phyloP scores from a whole-genome alignment of 2,329 filamentous ascomycete species.

The Corynespora cassiicola region DNA sequence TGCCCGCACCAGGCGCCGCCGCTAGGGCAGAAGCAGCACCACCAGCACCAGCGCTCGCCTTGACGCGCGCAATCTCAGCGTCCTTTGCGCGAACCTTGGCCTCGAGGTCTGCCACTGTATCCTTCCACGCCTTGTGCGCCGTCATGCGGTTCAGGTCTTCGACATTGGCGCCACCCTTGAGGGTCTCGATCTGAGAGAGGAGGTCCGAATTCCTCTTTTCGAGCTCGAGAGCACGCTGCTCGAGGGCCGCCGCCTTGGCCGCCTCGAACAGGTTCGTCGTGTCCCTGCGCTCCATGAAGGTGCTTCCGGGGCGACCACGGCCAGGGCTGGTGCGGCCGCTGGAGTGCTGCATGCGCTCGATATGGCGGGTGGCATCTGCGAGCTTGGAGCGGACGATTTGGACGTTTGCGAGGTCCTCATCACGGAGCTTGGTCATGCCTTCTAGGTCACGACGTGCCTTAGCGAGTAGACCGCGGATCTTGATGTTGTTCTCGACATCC shows the following conservation, averaged over 20 bases:
- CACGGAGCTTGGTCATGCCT: conserved; percentile 47
- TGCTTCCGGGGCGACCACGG: conserved; percentile 34
- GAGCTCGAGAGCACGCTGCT: conserved; percentile 51
- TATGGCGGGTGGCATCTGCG: conserved; percentile 47
- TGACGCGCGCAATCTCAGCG: conserved; percentile 30
- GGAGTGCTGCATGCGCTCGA: conserved; percentile 29
- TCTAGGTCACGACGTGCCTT: conserved; percentile 48
- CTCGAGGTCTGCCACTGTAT: conserved; percentile 36
- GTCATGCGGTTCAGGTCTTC: conserved; percentile 42
- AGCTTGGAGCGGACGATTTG: conserved; percentile 47
- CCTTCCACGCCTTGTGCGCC: conserved; percentile 45
- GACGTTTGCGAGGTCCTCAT: conserved; percentile 51
- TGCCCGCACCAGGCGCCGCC: conserved; percentile 7
- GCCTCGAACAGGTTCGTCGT: conserved; percentile 50
- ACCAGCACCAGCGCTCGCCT: conserved; percentile 3
- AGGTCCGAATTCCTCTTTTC: conserved; percentile 49
- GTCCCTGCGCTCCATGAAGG: conserved; percentile 40
- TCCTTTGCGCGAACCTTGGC: conserved; percentile 38
- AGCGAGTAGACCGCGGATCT: conserved; percentile 48
- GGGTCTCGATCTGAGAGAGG: conserved; percentile 32
- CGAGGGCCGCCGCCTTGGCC: conserved; percentile 50
- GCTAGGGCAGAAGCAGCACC: conserved; percentile 12
- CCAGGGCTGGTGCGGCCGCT: conserved; percentile 28
- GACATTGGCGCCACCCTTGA: conserved; percentile 34
- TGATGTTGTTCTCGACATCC: conserved; percentile 52